Conservation (phyloP, 2,329 filamentous ascomycete genomes). For the Blumeria hordei region DNA sequence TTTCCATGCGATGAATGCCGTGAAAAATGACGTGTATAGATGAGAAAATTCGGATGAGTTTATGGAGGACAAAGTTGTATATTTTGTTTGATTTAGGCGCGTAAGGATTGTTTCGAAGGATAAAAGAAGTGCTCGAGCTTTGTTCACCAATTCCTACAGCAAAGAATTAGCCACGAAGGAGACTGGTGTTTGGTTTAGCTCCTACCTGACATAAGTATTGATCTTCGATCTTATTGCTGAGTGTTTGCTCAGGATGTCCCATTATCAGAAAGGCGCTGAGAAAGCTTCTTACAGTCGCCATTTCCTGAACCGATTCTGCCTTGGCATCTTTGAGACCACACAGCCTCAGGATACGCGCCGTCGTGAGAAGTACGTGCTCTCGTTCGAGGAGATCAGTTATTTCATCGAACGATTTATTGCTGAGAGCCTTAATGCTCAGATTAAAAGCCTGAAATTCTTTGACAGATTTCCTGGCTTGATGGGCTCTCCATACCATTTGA, state of each 20-base stretch:
- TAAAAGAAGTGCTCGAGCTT: constrained; percentile 53
- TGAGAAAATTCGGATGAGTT: constrained; percentile 39
- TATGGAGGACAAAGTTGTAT: constrained; percentile 38
- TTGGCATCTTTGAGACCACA: constrained; percentile 46
- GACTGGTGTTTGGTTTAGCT: constrained; percentile 25
- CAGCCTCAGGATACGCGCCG: constrained; percentile 41
- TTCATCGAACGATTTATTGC: constrained; percentile 48
- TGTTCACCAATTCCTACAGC: constrained; percentile 47
- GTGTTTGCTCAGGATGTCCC: constrained; percentile 53
- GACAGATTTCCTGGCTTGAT: constrained; percentile 32
- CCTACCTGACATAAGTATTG: constrained; percentile 32
- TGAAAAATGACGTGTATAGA: constrained; percentile 48
- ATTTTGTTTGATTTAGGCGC: constrained; percentile 39
- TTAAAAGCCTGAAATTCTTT: constrained; percentile 40
- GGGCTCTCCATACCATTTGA: constrained; percentile 44
- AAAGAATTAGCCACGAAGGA: constrained; percentile 28
- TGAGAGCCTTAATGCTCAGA: constrained; percentile 44
- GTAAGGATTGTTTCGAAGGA: constrained; percentile 53
- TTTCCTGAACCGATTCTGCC: constrained; percentile 36
- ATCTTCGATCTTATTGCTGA: constrained; percentile 43
- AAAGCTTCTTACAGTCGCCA: constrained; percentile 50
- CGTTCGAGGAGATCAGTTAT: constrained; percentile 44
- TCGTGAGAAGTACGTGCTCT: constrained; percentile 38
- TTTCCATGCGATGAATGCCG: constrained; percentile 67
- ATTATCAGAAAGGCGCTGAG: constrained; percentile 60